A percentile compares a stretch with the other conserved stretches of the same genome.
phyloP scores from a whole-genome alignment of 2,329 filamentous ascomycete genomes.

The Xylaria sp. region DNA sequence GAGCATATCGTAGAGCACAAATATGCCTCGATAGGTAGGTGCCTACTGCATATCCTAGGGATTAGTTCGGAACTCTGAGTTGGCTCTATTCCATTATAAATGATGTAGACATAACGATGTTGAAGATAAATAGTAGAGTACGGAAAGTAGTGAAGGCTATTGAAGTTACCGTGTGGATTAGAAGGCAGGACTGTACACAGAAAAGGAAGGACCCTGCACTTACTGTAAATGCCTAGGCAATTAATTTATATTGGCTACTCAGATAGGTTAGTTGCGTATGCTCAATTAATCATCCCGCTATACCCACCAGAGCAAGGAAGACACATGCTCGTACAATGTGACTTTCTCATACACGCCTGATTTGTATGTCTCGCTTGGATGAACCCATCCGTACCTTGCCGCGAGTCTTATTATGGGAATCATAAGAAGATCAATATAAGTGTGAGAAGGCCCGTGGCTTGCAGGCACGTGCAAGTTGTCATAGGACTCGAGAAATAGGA shows the following conservation, averaged over 20 bases:
- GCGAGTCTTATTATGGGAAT: neutral
- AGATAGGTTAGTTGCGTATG: neutral
- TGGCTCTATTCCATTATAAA: neutral
- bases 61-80: neutral
- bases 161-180: neutral
- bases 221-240: neutral
- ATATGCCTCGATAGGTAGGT: neutral
- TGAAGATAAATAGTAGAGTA: neutral
- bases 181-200: too few species aligned
- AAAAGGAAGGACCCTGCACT: neutral
- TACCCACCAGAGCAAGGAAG: neutral
- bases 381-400: neutral
- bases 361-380: constrained; percentile 1
- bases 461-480: neutral
- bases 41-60: neutral
- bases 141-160: neutral
- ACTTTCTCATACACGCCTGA: constrained; percentile 12
- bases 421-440: constrained; percentile 1
- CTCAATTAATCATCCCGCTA: neutral
- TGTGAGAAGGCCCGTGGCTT: neutral
- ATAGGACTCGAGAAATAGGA: neutral
- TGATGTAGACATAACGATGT: constrained; percentile 7
- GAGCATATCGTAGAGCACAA: neutral
- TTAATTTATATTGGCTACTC: too few species aligned
- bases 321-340: constrained; percentile 17